Conservation (phyloP, 306 rosid genomes). For the Comarum palustre region DNA sequence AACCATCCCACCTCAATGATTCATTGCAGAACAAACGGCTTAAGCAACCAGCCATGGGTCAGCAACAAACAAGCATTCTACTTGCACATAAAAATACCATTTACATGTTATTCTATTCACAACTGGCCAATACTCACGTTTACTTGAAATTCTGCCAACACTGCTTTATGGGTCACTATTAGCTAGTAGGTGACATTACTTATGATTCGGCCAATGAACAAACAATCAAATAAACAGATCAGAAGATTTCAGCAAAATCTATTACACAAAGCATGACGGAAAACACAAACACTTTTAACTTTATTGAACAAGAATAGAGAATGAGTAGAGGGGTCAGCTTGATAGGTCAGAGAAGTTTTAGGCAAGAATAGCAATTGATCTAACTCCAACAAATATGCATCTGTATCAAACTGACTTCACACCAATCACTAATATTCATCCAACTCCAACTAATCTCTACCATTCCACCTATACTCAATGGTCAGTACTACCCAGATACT, state of each 20-base stretch:
- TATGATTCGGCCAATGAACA: constrained; percentile 4
- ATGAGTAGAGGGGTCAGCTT: not conserved
- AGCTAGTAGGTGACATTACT: not conserved
- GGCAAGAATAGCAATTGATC: not conserved
- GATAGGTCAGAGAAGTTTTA: not conserved
- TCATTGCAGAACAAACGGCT: not conserved
- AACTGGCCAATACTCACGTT: not conserved
- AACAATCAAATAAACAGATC: not conserved
- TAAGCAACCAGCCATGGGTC: constrained; percentile 4
- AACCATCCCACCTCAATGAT: not conserved
- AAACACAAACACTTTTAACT: not conserved
- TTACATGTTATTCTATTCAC: not conserved
- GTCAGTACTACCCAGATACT: not conserved
- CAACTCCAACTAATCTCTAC: not conserved
- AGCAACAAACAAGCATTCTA: not conserved
- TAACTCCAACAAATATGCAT: not conserved
- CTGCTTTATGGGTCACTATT: not conserved
- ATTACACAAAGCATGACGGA: not conserved
- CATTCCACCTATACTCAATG: not conserved
- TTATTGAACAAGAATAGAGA: not conserved
- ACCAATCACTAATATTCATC: not conserved
- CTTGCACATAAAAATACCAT: not conserved
- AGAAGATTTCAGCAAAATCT: not conserved
- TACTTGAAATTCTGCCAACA: not conserved
- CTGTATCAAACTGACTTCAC: not conserved